These are phyloP conservation scores for Chalciporus chontae DNA, from an alignment of 768 basidiomycete species.

Conservation along the genomic window DNA sequence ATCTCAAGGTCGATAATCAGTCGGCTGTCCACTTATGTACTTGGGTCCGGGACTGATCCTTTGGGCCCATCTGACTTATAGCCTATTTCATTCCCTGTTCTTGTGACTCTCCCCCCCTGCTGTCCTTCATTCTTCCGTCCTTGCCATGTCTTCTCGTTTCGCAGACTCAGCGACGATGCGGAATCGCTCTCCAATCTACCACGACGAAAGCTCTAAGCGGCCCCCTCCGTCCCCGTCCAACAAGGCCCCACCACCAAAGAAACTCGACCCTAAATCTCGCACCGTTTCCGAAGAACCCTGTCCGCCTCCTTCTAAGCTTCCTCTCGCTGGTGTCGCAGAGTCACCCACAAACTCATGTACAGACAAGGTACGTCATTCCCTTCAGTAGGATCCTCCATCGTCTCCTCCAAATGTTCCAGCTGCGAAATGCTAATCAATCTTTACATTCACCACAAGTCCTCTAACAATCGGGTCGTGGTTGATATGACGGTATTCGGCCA, in stretches of 20 bases:
- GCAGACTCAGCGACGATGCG: slow-evolving; percentile 27
- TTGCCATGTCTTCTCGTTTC: slow-evolving; percentile 27
- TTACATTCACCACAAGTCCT: slow-evolving; percentile 4
- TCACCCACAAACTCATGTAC: slow-evolving; percentile 17
- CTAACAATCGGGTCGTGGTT: slow-evolving; percentile 41
- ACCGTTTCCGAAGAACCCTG: slow-evolving; percentile 27
- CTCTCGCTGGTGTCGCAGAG: slow-evolving; percentile 13
- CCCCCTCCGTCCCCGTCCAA: slow-evolving; percentile 32
- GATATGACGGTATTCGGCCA: slow-evolving; percentile 82
- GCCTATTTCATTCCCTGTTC: slow-evolving; percentile 21
- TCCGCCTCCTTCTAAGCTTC: slow-evolving; percentile 5
- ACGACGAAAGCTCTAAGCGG: slow-evolving; percentile 27
- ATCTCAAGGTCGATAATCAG: slow-evolving; percentile 31
- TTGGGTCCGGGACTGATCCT: slow-evolving; percentile 21
- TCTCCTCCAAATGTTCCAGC: background rate
- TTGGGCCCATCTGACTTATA: slow-evolving; percentile 23
- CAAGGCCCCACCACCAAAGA: slow-evolving; percentile 30
- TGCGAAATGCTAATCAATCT: slow-evolving; percentile 7
- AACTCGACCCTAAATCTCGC: slow-evolving; percentile 29
- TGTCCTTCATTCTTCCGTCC: slow-evolving; percentile 3
- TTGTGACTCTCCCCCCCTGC: slow-evolving; percentile 5
- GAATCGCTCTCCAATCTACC: slow-evolving; percentile 28
- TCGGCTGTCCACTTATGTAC: slow-evolving; percentile 31
- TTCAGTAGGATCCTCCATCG: background rate
- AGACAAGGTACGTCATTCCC: slow-evolving; percentile 26